These are phyloP conservation scores for Hymenoscyphus albidus DNA, from an alignment of 2,329 filamentous ascomycete species.

Conservation along the genomic window DNA sequence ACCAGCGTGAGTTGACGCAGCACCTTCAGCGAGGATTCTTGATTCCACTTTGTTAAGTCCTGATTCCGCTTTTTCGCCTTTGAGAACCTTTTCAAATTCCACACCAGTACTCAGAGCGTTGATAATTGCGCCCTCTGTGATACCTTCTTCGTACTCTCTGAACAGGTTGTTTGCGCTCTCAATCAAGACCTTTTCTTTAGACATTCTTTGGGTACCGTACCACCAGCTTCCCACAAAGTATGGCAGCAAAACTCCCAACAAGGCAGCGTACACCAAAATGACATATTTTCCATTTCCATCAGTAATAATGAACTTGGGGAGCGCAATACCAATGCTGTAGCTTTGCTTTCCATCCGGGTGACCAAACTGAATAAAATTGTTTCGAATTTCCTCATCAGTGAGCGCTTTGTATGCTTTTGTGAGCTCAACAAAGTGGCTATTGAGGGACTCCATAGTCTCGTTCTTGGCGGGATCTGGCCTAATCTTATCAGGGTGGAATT, in stretches of 20 bases:
- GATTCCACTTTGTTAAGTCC: slow-evolving; percentile 82
- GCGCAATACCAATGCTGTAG: slow-evolving; percentile 93
- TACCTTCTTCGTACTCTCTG: slow-evolving; percentile 82
- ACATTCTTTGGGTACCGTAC: slow-evolving; percentile 92
- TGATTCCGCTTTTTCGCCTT: slow-evolving; percentile 73
- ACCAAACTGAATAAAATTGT: slow-evolving; percentile 94
- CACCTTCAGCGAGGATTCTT: slow-evolving; percentile 63
- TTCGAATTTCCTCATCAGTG: slow-evolving; percentile 94
- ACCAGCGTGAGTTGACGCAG: slow-evolving; percentile 47
- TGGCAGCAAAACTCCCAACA: slow-evolving; percentile 85
- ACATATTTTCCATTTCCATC: slow-evolving; percentile 96
- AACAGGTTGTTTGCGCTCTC: slow-evolving; percentile 94
- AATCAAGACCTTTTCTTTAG: slow-evolving; percentile 88
- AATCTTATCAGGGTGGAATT: slow-evolving; percentile 90
- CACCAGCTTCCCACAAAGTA: slow-evolving; percentile 97
- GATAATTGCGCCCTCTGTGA: slow-evolving; percentile 76
- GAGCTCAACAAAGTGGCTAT: slow-evolving; percentile 86
- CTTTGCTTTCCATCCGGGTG: slow-evolving; percentile 98
- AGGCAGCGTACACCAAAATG: slow-evolving; percentile 78
- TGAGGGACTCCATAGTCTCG: slow-evolving; percentile 79
- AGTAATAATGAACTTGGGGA: slow-evolving; percentile 87
- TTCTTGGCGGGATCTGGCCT: slow-evolving; percentile 81
- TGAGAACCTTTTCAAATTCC: slow-evolving; percentile 75
- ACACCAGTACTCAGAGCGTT: slow-evolving; percentile 78
- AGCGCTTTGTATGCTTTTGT: slow-evolving; percentile 98